Evolutionary conservation across 169 alveolate species (phyloP).

Genomic region (Eimeria sp.): DNA sequence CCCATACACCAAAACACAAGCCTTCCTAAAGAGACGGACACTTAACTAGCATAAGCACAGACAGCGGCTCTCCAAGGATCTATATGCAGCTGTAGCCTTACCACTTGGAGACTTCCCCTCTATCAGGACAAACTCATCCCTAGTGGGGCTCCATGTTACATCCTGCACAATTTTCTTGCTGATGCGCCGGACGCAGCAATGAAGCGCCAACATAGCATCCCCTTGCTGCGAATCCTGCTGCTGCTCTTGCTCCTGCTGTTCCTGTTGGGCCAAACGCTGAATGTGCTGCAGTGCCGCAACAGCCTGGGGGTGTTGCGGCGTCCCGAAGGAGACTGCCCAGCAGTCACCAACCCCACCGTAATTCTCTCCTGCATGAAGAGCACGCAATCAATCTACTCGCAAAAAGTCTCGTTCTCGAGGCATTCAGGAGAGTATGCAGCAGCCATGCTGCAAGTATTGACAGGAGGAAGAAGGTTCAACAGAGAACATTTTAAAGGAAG

Average conservation of each 20-base stretch:
- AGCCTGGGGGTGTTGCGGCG: constrained; percentile 75
- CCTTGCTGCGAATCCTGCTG: constrained; percentile 48
- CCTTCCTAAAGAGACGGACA: not conserved
- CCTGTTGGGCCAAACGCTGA: constrained; percentile 29
- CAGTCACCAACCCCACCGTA: constrained; percentile 85
- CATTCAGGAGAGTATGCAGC: too few species aligned
- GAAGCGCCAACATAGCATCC: constrained; percentile 40
- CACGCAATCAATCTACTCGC: not conserved
- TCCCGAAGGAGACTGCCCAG: constrained; percentile 77
- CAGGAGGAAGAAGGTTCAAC: too few species aligned
- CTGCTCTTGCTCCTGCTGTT: constrained; percentile 69
- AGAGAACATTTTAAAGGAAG: too few species aligned
- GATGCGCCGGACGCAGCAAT: constrained; percentile 76
- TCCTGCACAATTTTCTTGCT: constrained; percentile 86
- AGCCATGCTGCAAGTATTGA: too few species aligned
- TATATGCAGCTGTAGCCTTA: constrained; percentile 19
- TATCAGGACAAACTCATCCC: constrained; percentile 86
- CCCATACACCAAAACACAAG: not conserved
- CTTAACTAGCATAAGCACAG: not conserved
- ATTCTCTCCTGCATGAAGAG: constrained; percentile 74
- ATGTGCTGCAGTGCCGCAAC: constrained; percentile 58
- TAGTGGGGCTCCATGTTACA: constrained; percentile 87
- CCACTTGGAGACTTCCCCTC: constrained; percentile 87
- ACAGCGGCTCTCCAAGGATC: not conserved
- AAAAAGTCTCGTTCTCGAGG: not conserved